Evolutionary conservation across 2,329 filamentous ascomycete species (phyloP).

Genomic region (Akanthomyces dipterigenus): DNA sequence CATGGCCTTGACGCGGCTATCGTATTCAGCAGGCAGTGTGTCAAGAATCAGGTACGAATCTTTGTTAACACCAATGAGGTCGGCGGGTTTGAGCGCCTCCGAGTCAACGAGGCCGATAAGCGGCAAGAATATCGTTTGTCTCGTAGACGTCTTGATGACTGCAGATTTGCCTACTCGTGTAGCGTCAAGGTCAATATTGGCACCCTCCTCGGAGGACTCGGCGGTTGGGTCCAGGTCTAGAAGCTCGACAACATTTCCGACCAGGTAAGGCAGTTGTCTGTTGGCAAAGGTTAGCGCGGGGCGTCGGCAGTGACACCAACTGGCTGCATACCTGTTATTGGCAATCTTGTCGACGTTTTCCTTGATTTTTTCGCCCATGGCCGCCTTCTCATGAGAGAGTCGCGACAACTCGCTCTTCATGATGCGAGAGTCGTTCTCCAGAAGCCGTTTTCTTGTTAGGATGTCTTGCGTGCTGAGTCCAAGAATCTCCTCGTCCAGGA

Average conservation of each 20-base stretch:
- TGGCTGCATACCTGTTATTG: conserved; percentile 73
- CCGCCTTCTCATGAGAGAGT: conserved; percentile 87
- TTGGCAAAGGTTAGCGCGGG: conserved; percentile 7
- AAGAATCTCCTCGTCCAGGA: conserved; percentile 89
- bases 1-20: conserved; percentile 99
- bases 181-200: conserved; percentile 96
- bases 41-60: conserved; percentile 97
- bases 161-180: conserved; percentile 96
- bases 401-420: conserved; percentile 97
- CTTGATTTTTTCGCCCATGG: conserved; percentile 98
- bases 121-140: conserved; percentile 97
- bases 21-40: conserved; percentile 94
- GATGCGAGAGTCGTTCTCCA: conserved; percentile 97
- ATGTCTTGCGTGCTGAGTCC: conserved; percentile 93
- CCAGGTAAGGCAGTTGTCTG: conserved; percentile 95
- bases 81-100: conserved; percentile 87
- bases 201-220: conserved; percentile 93
- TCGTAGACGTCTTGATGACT: conserved; percentile 97
- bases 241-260: conserved; percentile 96
- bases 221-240: conserved; percentile 93
- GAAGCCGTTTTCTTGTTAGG: conserved; percentile 76
- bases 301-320: neutral
- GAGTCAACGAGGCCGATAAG: conserved; percentile 96
- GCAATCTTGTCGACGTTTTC: conserved; percentile 98
- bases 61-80: conserved; percentile 97